A percentile compares a stretch with the other conserved stretches of the same genome.
These are phyloP conservation scores for Comarum palustre DNA, from an alignment of 306 rosid species.

Conservation along the genomic window DNA sequence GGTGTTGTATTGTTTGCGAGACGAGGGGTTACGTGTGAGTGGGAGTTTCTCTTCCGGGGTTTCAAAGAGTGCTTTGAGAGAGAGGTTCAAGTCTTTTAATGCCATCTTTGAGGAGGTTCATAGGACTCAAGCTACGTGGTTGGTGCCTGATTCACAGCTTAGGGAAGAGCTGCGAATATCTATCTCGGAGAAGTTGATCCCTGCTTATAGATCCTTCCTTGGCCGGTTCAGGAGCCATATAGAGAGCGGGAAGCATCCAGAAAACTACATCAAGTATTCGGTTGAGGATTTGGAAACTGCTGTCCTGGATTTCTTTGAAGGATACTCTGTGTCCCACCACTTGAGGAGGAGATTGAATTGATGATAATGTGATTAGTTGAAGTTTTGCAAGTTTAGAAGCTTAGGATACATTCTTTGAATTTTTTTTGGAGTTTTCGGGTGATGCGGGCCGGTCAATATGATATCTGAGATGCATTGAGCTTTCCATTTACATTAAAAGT, in stretches of 20 bases:
- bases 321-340: constrained; percentile 66
- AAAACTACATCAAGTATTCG: constrained; percentile 89
- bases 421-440: constrained; percentile 64
- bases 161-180: constrained; percentile 90
- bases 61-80: constrained; percentile 86
- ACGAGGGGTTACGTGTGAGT: constrained; percentile 85
- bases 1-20: constrained; percentile 81
- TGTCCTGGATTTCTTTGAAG: constrained; percentile 91
- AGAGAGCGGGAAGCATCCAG: constrained; percentile 95
- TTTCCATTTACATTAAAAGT: constrained; percentile 28
- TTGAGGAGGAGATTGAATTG: constrained; percentile 82
- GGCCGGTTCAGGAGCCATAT: constrained; percentile 85
- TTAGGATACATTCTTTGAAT: constrained; percentile 83
- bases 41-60: constrained; percentile 90
- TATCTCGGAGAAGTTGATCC: constrained; percentile 80
- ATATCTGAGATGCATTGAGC: constrained; percentile 42
- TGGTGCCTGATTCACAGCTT: constrained; percentile 90
- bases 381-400: constrained; percentile 56
- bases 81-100: constrained; percentile 89
- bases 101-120: constrained; percentile 97
- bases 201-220: constrained; percentile 88
- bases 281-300: constrained; percentile 77
- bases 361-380: constrained; percentile 29
- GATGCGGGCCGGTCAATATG: constrained; percentile 41
- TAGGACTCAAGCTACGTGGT: constrained; percentile 82